Base-by-base conservation (phyloP, 257 asterid species). In the Solanum chmielewskii region DNA sequence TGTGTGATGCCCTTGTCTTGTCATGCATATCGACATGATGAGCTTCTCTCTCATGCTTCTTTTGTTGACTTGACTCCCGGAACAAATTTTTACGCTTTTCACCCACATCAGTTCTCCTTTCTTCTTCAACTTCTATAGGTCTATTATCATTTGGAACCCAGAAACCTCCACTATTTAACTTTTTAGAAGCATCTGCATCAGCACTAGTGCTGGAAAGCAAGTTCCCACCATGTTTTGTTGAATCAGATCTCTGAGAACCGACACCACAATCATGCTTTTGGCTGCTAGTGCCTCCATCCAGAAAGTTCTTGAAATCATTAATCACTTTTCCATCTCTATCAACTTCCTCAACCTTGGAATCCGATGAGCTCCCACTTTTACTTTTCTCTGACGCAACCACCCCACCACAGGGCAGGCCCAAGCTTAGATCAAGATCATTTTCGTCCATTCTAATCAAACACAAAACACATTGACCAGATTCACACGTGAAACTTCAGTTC, bases 291-390 rank as follows among this genome's bases (percentile, higher is more conserved):
- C 98, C 95, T 52, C 99, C 98, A 91, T 97, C 98, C 74, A 97
- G 93, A 89, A 96, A 97, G 88, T 91, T 95, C 88, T 97, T 97
- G 93, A 97, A 95, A 92, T 96, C 98, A 41, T 92, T 94, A 90
- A 95, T 97, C 92, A 95, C 87, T 87, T 93, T 97, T 84, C 92
- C 92, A 88, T 92, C 99, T 87, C 99, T 90, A 83, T 97, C 99
- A 85, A 88, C 95, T 85, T 93, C 94, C 86, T 92, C 94, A 25
- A 92, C 83, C 90, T 90, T 93, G 83, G 87, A 44, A 47, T 95
- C 98, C 2, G 98, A 92, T 27, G 98, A 91, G 91, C 94, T 92
- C 39, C 92, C 92, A 37, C 84, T 89, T 92, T 93, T 93, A 73
- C 90, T 92, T 88, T 94, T 97, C 12, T 73, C 89, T 7, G 96